These are phyloP conservation scores for Vigna radiata DNA, from an alignment of 306 rosid species.

Conservation along the genomic window DNA sequence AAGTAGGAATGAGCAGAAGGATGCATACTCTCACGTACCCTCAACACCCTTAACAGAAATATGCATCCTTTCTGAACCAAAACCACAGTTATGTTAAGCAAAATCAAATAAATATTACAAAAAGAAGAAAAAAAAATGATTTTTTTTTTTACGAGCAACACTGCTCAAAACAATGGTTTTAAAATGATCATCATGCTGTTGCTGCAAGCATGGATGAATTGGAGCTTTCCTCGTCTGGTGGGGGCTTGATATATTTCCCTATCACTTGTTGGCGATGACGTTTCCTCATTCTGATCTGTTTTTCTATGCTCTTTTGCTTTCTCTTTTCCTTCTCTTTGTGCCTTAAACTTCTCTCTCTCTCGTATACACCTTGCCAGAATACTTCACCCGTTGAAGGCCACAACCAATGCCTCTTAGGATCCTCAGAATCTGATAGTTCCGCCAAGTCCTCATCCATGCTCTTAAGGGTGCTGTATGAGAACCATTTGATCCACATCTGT, in stretches of 20 bases:
- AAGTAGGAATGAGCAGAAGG: slow-evolving; percentile 48
- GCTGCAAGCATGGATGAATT: slow-evolving; percentile 56
- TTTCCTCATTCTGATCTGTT: slow-evolving; percentile 68
- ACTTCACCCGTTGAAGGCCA: slow-evolving; percentile 98
- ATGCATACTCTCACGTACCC: slow-evolving; percentile 53
- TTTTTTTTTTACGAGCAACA: slow-evolving; percentile 46
- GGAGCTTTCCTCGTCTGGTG: slow-evolving; percentile 63
- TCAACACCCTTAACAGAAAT: slow-evolving; percentile 40
- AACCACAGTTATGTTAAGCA: slow-evolving; percentile 44
- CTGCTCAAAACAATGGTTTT: slow-evolving; percentile 35
- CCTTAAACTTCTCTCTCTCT: slow-evolving; percentile 75
- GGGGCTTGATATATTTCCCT: slow-evolving; percentile 92
- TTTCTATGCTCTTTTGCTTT: slow-evolving; percentile 84
- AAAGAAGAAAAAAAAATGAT: slow-evolving; percentile 55
- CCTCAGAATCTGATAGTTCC: slow-evolving; percentile 73
- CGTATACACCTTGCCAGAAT: slow-evolving; percentile 85
- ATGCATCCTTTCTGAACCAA: slow-evolving; percentile 49
- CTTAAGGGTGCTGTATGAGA: slow-evolving; percentile 72
- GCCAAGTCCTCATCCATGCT: slow-evolving; percentile 97
- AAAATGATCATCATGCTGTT: slow-evolving; percentile 25
- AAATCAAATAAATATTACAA: slow-evolving; percentile 38
- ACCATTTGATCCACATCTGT: slow-evolving; percentile 88
- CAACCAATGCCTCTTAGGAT: slow-evolving; percentile 68
- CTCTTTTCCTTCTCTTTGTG: slow-evolving; percentile 76
- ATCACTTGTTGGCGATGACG: slow-evolving; percentile 83